Evolutionary conservation across 2,329 filamentous ascomycete species (phyloP).

Genomic region (Sporothrix curviconia): DNA sequence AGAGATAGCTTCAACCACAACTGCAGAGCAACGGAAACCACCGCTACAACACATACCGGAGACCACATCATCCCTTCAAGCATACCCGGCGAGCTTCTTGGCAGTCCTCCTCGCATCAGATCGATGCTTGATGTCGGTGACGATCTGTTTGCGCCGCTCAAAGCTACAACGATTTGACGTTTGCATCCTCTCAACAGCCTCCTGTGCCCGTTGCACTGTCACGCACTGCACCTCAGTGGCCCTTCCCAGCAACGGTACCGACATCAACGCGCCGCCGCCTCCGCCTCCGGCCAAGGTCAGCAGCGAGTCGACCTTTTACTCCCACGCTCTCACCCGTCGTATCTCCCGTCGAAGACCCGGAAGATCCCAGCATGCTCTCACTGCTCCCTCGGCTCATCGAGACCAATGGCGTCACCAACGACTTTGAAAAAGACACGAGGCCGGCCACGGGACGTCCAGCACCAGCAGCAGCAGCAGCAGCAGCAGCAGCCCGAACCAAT

Average conservation of each 20-base stretch:
- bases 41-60: background rate
- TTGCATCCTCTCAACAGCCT: background rate
- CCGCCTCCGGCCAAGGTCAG: background rate
- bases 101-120: background rate
- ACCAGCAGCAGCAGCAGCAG: background rate
- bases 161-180: conserved; percentile 5
- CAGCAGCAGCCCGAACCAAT: background rate
- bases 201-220: background rate
- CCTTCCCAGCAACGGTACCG: background rate
- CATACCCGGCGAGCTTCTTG: background rate
- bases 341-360: background rate
- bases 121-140: background rate
- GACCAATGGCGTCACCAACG: conserved; percentile 7
- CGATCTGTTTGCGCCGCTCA: conserved; percentile 10
- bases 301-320: background rate
- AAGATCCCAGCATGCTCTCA: conserved; percentile 4
- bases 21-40: background rate
- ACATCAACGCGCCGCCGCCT: background rate
- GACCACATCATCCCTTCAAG: background rate
- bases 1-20: background rate
- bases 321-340: background rate
- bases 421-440: conserved; percentile 15
- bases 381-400: conserved; percentile 6
- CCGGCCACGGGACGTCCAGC: conserved; percentile 3
- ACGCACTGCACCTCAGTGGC: background rate